Evolutionary conservation across 257 asterid species (phyloP).

Genomic region (Solanum chiquidenum): DNA sequence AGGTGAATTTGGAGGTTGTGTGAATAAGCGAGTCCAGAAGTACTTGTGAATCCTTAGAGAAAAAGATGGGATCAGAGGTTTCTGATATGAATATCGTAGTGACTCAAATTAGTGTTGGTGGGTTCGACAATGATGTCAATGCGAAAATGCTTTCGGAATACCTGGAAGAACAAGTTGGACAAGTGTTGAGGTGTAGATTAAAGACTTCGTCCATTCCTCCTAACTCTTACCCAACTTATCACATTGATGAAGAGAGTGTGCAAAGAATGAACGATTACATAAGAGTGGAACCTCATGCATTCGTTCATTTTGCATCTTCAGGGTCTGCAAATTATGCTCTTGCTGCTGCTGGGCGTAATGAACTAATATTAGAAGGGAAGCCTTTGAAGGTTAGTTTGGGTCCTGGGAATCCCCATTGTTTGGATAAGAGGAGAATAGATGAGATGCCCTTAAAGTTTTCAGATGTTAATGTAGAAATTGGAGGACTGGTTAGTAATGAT

Average conservation of each 20-base stretch:
- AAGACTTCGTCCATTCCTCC: slow-evolving; percentile 89
- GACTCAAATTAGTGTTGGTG: slow-evolving; percentile 82
- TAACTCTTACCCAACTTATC: slow-evolving; percentile 53
- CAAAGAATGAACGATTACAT: slow-evolving; percentile 28
- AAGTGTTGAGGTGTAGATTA: slow-evolving; percentile 78
- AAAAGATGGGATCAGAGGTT: slow-evolving; percentile 40
- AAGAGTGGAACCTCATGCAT: slow-evolving; percentile 78
- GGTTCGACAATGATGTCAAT: slow-evolving; percentile 38
- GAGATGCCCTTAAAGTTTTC: slow-evolving; percentile 40
- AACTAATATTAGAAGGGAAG: slow-evolving; percentile 30
- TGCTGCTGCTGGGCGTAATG: slow-evolving; percentile 43
- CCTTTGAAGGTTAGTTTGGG: slow-evolving; percentile 61
- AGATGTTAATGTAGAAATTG: slow-evolving; percentile 47
- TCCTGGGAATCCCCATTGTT: slow-evolving; percentile 49
- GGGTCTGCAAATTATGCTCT: slow-evolving; percentile 36
- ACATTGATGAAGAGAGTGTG: slow-evolving; percentile 19
- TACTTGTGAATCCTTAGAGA: not conserved
- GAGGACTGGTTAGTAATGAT: slow-evolving; percentile 40
- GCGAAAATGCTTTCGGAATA: slow-evolving; percentile 56
- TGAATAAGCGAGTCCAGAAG: not conserved
- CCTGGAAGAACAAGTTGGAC: slow-evolving; percentile 51
- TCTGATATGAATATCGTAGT: slow-evolving; percentile 32
- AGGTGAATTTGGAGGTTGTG: not conserved
- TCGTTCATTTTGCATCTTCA: slow-evolving; percentile 64
- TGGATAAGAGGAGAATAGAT: slow-evolving; percentile 68